These are phyloP conservation scores for Coniochaeta sp. DNA, from an alignment of 2,329 filamentous ascomycete species.

Conservation along the genomic window DNA sequence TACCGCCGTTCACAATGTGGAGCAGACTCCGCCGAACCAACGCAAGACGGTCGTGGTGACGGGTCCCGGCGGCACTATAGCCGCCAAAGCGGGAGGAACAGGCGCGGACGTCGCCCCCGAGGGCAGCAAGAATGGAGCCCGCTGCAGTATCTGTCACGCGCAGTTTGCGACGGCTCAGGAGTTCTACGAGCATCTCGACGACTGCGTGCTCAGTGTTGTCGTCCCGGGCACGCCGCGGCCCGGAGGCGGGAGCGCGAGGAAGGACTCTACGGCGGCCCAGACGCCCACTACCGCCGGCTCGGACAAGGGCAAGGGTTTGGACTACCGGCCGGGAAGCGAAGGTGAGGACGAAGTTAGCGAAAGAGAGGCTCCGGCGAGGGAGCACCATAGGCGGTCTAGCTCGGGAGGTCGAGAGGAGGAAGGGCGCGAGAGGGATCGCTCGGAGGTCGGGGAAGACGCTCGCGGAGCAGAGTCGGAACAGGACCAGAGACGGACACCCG, in stretches of 20 bases:
- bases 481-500: background rate
- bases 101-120: background rate
- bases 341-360: background rate
- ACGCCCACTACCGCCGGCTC: conserved; percentile 19
- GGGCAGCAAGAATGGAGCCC: conserved; percentile 48
- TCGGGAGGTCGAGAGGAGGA: background rate
- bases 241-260: conserved; percentile 12
- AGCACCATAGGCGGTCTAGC: background rate
- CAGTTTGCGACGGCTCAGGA: conserved; percentile 81
- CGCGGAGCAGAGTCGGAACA: background rate
- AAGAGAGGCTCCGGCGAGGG: background rate
- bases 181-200: conserved; percentile 91
- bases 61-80: conserved; percentile 9
- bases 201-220: conserved; percentile 53
- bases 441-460: background rate
- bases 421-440: background rate
- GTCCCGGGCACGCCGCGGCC: conserved; percentile 36
- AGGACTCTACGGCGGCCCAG: conserved; percentile 14
- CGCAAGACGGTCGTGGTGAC: conserved; percentile 57
- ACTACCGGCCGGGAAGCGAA: background rate
- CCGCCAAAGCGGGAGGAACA: background rate
- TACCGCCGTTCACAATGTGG: conserved; percentile 86
- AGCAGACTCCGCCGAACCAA: conserved; percentile 88
- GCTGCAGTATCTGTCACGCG: conserved; percentile 83
- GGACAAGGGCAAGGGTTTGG: conserved; percentile 15